phyloP scores from a whole-genome alignment of 1,284 basidiomycete genomes.

The Sanguinoderma infundibulare region DNA sequence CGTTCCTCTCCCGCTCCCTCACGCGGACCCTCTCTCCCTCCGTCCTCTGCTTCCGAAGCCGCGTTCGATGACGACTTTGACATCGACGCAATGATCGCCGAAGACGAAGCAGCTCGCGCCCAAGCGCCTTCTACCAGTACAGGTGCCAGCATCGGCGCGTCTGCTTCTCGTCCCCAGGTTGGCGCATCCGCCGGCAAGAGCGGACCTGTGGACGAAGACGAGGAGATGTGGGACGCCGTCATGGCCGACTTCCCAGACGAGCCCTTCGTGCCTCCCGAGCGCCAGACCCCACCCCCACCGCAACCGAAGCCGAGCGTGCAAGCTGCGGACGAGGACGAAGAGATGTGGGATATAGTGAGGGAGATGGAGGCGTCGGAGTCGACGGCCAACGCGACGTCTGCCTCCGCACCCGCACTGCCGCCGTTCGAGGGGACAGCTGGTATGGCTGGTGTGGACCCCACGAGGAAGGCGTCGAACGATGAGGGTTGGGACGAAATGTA shows the following conservation, averaged over 20 bases:
- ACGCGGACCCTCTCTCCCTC: conserved; percentile 45
- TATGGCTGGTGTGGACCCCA: conserved; percentile 8
- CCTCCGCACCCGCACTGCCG: background rate
- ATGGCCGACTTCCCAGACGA: conserved; percentile 30
- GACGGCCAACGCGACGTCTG: conserved; percentile 3
- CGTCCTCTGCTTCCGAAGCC: conserved; percentile 45
- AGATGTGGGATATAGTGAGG: conserved; percentile 70
- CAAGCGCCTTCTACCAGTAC: background rate
- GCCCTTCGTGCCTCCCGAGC: conserved; percentile 15
- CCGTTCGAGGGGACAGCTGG: background rate
- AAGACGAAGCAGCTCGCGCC: conserved; percentile 43
- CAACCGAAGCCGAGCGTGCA: background rate
- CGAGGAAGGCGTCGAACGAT: conserved; percentile 31
- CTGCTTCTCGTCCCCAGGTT: no score
- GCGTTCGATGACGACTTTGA: conserved; percentile 56
- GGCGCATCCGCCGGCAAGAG: no score
- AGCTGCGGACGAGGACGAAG: conserved; percentile 52
- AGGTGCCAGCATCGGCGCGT: no score
- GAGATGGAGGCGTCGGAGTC: conserved; percentile 52
- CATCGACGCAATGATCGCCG: conserved; percentile 52
- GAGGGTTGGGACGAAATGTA: conserved; percentile 42
- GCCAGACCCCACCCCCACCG: background rate
- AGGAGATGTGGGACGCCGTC: conserved; percentile 57
- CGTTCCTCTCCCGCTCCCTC: conserved; percentile 36
- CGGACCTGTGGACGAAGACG: conserved; percentile 49